Percentiles rank a stretch among this genome's conserved stretches.
Evolutionary conservation across 2,329 filamentous ascomycete genomes (phyloP).

Genomic region (Fusarium bulbicola): DNA sequence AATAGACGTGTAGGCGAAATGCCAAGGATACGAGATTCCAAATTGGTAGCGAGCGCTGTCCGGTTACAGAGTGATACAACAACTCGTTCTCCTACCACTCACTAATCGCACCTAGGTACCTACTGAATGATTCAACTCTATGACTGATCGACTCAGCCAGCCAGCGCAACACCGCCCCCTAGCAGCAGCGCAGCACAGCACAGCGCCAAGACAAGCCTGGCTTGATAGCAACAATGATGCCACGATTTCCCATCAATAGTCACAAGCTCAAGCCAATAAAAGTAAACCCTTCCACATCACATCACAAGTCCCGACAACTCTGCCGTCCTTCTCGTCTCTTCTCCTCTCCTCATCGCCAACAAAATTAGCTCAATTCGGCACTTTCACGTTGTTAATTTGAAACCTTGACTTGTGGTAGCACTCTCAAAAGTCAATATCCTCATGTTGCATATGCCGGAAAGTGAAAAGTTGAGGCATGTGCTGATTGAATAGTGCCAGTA

Average conservation of each 20-base stretch:
- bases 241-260: conserved; percentile 33
- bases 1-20: conserved; percentile 1
- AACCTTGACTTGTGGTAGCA: not conserved
- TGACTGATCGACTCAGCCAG: conserved; percentile 23
- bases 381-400: conserved; percentile 3
- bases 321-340: not conserved
- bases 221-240: conserved; percentile 34
- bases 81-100: conserved; percentile 28
- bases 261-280: conserved; percentile 15
- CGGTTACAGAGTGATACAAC: conserved; percentile 15
- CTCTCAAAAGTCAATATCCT: conserved; percentile 2
- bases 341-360: not conserved
- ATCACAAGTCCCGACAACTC: not conserved
- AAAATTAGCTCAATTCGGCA: not conserved
- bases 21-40: conserved; percentile 9
- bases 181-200: conserved; percentile 30
- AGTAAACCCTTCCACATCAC: conserved; percentile 6
- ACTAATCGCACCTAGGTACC: conserved; percentile 3
- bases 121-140: conserved; percentile 20
- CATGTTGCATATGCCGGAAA: conserved; percentile 11
- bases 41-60: not conserved
- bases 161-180: conserved; percentile 23
- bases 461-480: conserved; percentile 30
- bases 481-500: conserved; percentile 29
- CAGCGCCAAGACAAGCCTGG: conserved; percentile 34